Evolutionary conservation across 441 rosid genomes (phyloP), one percentile per base, ranked within the genome.

Genomic region (Melastoma candidum): DNA sequence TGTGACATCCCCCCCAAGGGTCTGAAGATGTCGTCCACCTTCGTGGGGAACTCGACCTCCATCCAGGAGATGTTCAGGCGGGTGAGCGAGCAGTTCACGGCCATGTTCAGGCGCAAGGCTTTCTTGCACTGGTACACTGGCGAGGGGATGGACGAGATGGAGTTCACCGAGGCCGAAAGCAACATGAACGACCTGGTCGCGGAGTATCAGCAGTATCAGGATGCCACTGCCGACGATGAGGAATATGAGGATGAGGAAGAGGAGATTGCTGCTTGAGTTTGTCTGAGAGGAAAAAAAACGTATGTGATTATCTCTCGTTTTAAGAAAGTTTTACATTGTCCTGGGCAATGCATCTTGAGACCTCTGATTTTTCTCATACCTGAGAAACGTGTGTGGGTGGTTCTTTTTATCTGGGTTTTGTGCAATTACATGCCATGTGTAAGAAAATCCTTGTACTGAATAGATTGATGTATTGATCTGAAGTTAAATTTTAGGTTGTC

Each of bases 51-150:
- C 56, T 53, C 56, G 25, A 53, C 56, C 2, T 53, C 56, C 0
- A 53, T 53, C 44, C 56, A 53, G 56, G 56, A 53, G 56, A 53
- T 53, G 56, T 53, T 53, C 46, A 53, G 56, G 56, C 41, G 56
- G 43, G 56, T 53, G 24, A 53, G 56, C 13, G 56, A 53, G 46
- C 56, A 53, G 45, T 53, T 53, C 46, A 53, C 56, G 7, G 56
- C 56, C 44, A 53, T 53, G 56, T 53, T 53, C 43, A 29, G 56
- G 1, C 56, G 56, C 56, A 53, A 53, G 56, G 56, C 56, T 36
- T 53, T 53, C 56, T 32, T 53, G 56, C 56, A 53, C 24, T 53
- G 56, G 56, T 53, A 53, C 44, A 53, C 56, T 32, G 56, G 44
- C 17, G 56, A 53, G 45, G 56, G 56, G 12, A 53, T 53, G 56